phyloP scores from a whole-genome alignment of 176 grass and related monocot genomes.

The Eragrostis curvula region DNA sequence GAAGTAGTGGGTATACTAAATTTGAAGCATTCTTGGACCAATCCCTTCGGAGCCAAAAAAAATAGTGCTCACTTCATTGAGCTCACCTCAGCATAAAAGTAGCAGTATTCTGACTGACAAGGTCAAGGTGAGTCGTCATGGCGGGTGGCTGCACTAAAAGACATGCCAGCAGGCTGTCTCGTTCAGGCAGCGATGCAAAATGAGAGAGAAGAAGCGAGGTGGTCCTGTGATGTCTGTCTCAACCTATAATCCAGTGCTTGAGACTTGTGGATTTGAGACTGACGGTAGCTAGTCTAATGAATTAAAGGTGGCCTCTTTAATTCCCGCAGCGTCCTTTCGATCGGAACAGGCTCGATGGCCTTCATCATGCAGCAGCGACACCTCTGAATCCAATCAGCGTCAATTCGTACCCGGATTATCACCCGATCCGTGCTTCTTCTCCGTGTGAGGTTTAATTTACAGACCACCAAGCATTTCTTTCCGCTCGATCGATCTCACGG shows the following conservation, averaged over 20 bases:
- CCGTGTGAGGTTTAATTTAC: not conserved
- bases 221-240: not conserved
- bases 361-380: too few relatives aligned
- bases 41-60: not conserved
- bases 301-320: conserved; percentile 30
- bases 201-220: not conserved
- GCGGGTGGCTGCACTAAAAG: conserved; percentile 21
- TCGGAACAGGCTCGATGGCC: not conserved
- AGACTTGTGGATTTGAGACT: not conserved
- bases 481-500: too few relatives aligned
- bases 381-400: not conserved
- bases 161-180: conserved; percentile 33
- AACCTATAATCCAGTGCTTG: too few relatives aligned
- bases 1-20: not conserved
- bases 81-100: not conserved
- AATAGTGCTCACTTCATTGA: not conserved
- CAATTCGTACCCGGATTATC: not conserved
- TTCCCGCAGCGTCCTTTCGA: conserved; percentile 4
- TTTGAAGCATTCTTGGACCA: conserved; percentile 36
- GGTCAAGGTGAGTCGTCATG: not conserved
- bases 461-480: too few relatives aligned
- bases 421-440: not conserved
- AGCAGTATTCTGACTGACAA: not conserved
- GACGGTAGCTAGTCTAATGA: not conserved
- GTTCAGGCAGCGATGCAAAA: not conserved